A percentile compares a stretch with the other conserved stretches of the same genome.
These are phyloP conservation scores for Auricularia heimuer DNA, from an alignment of 768 basidiomycete species.

Conservation along the genomic window DNA sequence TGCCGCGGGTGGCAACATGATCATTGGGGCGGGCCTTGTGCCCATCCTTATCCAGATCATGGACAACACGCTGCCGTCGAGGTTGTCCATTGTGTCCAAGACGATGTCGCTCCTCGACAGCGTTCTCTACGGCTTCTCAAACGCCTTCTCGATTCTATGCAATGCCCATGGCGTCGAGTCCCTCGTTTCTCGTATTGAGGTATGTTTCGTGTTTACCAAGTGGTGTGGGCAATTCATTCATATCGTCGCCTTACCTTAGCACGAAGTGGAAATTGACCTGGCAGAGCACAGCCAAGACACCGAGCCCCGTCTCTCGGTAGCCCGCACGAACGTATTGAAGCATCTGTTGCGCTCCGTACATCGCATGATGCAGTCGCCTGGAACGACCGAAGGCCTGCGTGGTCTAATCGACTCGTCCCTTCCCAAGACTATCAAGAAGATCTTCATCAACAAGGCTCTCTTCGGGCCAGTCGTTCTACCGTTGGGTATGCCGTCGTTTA, in stretches of 20 bases:
- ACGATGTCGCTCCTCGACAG: constrained; percentile 89
- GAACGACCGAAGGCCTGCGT: constrained; percentile 87
- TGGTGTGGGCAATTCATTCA: not conserved
- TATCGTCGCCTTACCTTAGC: constrained; percentile 25
- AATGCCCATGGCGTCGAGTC: constrained; percentile 74
- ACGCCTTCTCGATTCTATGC: constrained; percentile 81
- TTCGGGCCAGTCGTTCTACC: constrained; percentile 86
- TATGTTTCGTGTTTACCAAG: constrained; percentile 26
- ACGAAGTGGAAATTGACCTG: constrained; percentile 59
- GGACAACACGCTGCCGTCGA: constrained; percentile 59
- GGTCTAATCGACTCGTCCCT: constrained; percentile 88
- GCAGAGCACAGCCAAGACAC: constrained; percentile 40
- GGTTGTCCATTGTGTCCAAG: constrained; percentile 73
- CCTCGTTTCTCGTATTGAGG: constrained; percentile 81
- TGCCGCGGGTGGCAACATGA: constrained; percentile 81
- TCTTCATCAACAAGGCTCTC: constrained; percentile 69
- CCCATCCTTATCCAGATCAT: constrained; percentile 84
- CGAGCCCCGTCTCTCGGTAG: constrained; percentile 48
- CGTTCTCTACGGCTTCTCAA: constrained; percentile 80
- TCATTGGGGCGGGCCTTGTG: constrained; percentile 87
- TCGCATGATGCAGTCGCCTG: constrained; percentile 94
- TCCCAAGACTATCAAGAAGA: constrained; percentile 74
- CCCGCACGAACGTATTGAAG: constrained; percentile 75
- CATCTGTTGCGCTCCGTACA: constrained; percentile 87
- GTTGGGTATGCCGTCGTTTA: constrained; percentile 44